phyloP scores from a whole-genome alignment of 805 yeast genomes.

The Candida jianshihensis region DNA sequence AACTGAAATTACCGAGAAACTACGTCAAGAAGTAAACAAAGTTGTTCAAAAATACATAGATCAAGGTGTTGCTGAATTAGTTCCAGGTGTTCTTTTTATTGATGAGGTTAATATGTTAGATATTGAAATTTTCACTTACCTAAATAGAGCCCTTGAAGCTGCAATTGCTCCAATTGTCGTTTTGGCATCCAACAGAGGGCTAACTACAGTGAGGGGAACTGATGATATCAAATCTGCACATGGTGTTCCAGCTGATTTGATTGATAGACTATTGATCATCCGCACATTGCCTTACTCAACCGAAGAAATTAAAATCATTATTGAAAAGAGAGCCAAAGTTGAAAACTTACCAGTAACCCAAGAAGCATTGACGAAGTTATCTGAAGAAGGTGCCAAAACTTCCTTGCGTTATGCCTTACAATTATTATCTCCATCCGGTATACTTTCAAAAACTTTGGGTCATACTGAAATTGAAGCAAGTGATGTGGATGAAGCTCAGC shows the following conservation, averaged over 20 bases:
- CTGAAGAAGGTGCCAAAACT: constrained; percentile 65
- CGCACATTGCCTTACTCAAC: constrained; percentile 84
- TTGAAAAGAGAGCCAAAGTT: constrained; percentile 72
- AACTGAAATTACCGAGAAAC: constrained; percentile 94
- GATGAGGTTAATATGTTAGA: constrained; percentile 99
- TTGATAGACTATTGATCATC: constrained; percentile 86
- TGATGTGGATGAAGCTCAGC: constrained; percentile 81
- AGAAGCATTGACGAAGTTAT: constrained; percentile 70
- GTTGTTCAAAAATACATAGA: constrained; percentile 94
- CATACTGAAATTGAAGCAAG: constrained; percentile 58
- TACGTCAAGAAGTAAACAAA: constrained; percentile 88
- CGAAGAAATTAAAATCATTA: constrained; percentile 76
- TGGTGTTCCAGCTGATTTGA: constrained; percentile 92
- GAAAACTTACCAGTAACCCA: constrained; percentile 62
- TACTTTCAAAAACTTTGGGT: constrained; percentile 67
- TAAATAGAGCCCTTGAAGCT: constrained; percentile 90
- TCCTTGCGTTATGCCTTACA: constrained; percentile 91
- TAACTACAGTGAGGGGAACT: constrained; percentile 87
- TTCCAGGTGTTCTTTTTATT: constrained; percentile 96
- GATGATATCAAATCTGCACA: constrained; percentile 84
- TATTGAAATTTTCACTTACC: constrained; percentile 91
- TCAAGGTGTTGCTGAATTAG: constrained; percentile 95
- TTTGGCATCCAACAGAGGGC: constrained; percentile 92
- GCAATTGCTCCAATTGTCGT: constrained; percentile 91
- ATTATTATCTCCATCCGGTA: constrained; percentile 83